These are phyloP conservation scores for Trapa bicornis DNA, from an alignment of 345 rosid genomes.

Conservation along the genomic window DNA sequence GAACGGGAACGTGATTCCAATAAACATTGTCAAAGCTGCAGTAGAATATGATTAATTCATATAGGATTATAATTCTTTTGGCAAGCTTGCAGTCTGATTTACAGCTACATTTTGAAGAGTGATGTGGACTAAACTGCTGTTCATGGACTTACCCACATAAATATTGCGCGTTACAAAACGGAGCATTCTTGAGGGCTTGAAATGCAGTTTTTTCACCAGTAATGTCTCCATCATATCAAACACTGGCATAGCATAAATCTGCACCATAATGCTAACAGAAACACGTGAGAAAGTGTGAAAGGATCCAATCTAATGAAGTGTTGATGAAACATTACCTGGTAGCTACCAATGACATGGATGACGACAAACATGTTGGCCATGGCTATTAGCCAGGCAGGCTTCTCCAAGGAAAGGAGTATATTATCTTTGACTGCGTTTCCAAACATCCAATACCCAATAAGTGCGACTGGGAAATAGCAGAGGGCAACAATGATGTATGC, in stretches of 20 bases:
- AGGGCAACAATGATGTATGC: conserved; percentile 61
- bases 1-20: conserved; percentile 63
- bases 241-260: conserved; percentile 30
- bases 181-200: conserved; percentile 16
- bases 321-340: conserved; percentile 33
- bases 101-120: background rate
- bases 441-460: conserved; percentile 46
- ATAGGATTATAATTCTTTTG: background rate
- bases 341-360: conserved; percentile 67
- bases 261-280: background rate
- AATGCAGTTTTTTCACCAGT: conserved; percentile 18
- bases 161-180: conserved; percentile 15
- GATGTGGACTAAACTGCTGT: background rate
- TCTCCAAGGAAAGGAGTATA: conserved; percentile 44
- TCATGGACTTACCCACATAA: conserved; percentile 22
- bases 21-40: conserved; percentile 53
- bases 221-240: conserved; percentile 27
- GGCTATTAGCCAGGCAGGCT: conserved; percentile 60
- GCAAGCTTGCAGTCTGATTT: background rate
- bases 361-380: conserved; percentile 67
- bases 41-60: background rate
- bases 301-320: background rate
- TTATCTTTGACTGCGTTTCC: conserved; percentile 45
- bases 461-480: conserved; percentile 72
- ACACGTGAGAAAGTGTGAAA: background rate